phyloP scores from a whole-genome alignment of 306 rosid genomes.

The Rubus parviflorus region DNA sequence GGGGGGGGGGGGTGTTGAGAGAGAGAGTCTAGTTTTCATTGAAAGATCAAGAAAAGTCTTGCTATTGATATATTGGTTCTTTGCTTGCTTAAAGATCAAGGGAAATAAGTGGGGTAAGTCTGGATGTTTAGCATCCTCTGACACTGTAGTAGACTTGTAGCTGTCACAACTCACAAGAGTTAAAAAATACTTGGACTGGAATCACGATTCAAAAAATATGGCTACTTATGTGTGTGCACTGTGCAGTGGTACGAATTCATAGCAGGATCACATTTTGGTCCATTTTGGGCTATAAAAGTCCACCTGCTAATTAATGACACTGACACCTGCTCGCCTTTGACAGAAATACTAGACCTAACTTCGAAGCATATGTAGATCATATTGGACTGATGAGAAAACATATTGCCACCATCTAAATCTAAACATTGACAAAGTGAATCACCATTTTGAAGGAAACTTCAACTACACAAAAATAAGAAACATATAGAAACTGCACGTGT shows the following conservation, averaged over 20 bases:
- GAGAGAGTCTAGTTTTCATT: neutral
- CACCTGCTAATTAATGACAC: neutral
- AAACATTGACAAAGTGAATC: neutral
- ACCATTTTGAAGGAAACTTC: neutral
- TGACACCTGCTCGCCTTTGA: neutral
- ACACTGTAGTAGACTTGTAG: neutral
- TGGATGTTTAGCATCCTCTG: neutral
- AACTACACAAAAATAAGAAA: neutral
- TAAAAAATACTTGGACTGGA: neutral
- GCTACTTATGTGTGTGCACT: too few species aligned
- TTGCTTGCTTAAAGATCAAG: neutral
- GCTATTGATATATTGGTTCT: too few species aligned
- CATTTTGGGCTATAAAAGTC: neutral
- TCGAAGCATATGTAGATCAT: neutral
- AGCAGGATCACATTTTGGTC: neutral
- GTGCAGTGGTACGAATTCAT: neutral
- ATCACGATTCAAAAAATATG: too few species aligned
- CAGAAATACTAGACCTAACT: neutral
- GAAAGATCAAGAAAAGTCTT: neutral
- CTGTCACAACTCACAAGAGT: neutral
- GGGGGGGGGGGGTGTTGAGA: too few species aligned
- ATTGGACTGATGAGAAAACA: neutral
- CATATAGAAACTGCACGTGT: neutral
- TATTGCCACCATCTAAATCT: neutral
- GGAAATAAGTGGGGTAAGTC: neutral